Evolutionary conservation across 805 yeast genomes (phyloP).

Genomic region (Metschnikowia lochheadii): DNA sequence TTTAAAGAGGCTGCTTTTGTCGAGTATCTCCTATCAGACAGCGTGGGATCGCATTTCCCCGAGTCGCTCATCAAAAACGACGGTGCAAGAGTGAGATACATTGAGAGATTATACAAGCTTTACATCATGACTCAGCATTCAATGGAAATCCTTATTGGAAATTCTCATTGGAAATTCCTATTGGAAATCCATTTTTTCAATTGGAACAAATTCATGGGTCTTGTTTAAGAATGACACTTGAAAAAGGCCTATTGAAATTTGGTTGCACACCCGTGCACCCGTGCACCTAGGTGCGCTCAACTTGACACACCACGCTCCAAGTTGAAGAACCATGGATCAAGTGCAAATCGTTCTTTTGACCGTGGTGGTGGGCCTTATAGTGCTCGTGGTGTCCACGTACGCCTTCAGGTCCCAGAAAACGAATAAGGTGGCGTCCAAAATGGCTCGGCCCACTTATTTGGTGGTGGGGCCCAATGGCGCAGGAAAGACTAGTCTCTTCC

Average conservation of each 20-base stretch:
- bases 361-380: constrained; percentile 14
- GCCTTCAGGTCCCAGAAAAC: constrained; percentile 1
- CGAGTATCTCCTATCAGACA: constrained; percentile 76
- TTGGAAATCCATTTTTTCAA: no score
- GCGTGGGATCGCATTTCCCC: constrained; percentile 92
- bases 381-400: constrained; percentile 10
- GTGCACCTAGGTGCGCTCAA: neutral
- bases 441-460: constrained; percentile 51
- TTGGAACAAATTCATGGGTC: no score
- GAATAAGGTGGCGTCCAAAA: constrained; percentile 6
- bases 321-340: constrained; percentile 11
- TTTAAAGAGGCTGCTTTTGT: constrained; percentile 70
- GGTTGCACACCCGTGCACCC: neutral
- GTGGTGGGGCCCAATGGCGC: constrained; percentile 60
- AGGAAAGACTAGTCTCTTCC: constrained; percentile 64
- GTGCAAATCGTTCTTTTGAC: constrained; percentile 14
- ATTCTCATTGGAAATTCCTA: no score
- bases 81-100: constrained; percentile 56
- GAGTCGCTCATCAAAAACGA: constrained; percentile 65
- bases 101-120: constrained; percentile 62
- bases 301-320: neutral
- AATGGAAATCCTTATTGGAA: no score
- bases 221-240: no score
- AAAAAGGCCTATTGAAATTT: neutral
- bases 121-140: constrained; percentile 63